Evolutionary conservation across 225 moss, liverwort and hornwort species (phyloP).

Genomic region (Rhytidiadelphus loreus): DNA sequence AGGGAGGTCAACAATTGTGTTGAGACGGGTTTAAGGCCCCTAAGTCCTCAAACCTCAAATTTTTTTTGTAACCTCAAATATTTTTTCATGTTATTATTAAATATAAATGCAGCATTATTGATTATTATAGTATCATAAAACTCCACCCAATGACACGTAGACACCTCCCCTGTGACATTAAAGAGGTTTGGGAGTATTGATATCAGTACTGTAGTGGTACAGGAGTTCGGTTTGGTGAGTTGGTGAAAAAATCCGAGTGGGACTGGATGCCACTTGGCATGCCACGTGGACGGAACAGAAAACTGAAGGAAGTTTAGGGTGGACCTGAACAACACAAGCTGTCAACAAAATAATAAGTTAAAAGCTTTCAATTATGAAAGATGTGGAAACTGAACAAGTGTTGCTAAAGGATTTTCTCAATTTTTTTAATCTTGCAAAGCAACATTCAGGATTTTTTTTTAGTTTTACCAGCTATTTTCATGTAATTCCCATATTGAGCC

Average conservation of each 20-base stretch:
- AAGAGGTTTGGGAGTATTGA: not conserved
- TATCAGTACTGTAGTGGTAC: not conserved
- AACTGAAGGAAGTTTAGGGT: not conserved
- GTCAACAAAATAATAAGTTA: not conserved
- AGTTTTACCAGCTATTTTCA: not conserved
- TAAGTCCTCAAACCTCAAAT: not conserved
- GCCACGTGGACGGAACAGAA: not conserved
- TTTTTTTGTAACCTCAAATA: not conserved
- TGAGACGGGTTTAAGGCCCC: not conserved
- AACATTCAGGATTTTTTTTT: not conserved
- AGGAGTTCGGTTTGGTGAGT: not conserved
- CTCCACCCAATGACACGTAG: not conserved
- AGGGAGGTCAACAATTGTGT: not conserved
- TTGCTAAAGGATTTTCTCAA: not conserved
- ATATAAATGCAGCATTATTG: not conserved
- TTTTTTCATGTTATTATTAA: not conserved
- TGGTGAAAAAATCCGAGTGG: not conserved
- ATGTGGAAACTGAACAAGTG: not conserved
- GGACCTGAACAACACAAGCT: not conserved
- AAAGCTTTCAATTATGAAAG: not conserved
- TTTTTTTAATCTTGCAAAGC: not conserved
- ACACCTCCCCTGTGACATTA: not conserved
- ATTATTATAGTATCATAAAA: not conserved
- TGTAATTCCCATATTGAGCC: not conserved
- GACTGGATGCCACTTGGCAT: not conserved